A percentile compares a stretch with the other conserved stretches of the same genome.
phyloP scores from a whole-genome alignment of 768 basidiomycete species.

The Boletus reticuloceps region DNA sequence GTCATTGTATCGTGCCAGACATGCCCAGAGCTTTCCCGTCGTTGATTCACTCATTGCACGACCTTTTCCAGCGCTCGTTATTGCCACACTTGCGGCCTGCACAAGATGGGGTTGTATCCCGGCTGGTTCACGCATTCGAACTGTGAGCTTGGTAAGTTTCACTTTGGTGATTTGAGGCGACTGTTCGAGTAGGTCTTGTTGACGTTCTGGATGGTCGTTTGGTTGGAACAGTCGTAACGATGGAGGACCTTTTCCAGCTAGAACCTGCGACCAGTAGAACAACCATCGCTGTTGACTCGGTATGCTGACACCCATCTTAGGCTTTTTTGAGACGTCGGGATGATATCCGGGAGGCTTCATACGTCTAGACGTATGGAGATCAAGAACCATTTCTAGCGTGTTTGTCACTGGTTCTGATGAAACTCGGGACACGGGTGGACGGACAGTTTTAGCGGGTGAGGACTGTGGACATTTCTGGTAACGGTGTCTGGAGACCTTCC shows the following conservation, averaged over 20 bases:
- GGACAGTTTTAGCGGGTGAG: neutral
- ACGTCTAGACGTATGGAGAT: slow-evolving; percentile 65
- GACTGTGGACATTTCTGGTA: neutral
- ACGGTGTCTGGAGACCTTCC: slow-evolving; percentile 18
- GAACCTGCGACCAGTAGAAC: slow-evolving; percentile 71
- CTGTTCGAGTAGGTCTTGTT: slow-evolving; percentile 4
- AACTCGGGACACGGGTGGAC: slow-evolving; percentile 6
- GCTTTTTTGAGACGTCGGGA: slow-evolving; percentile 27
- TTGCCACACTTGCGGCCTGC: slow-evolving; percentile 53
- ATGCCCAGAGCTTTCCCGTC: slow-evolving; percentile 59
- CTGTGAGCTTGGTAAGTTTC: slow-evolving; percentile 50
- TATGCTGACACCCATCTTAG: slow-evolving; percentile 68
- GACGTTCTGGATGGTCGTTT: slow-evolving; percentile 1
- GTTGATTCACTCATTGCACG: slow-evolving; percentile 28
- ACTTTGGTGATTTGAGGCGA: slow-evolving; percentile 40
- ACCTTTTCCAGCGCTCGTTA: slow-evolving; percentile 45
- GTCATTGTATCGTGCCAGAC: slow-evolving; percentile 80
- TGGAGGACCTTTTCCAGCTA: slow-evolving; percentile 52
- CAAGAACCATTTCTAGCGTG: slow-evolving; percentile 54
- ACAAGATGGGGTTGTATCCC: slow-evolving; percentile 50
- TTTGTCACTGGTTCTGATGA: slow-evolving; percentile 25
- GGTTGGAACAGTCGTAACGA: slow-evolving; percentile 41
- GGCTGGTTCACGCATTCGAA: slow-evolving; percentile 60
- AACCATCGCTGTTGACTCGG: slow-evolving; percentile 80
- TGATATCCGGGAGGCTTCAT: slow-evolving; percentile 46